A percentile compares a stretch with the other conserved stretches of the same genome.
Evolutionary conservation across 441 rosid genomes (phyloP).

Genomic region (Cnidoscolus chayamansa): DNA sequence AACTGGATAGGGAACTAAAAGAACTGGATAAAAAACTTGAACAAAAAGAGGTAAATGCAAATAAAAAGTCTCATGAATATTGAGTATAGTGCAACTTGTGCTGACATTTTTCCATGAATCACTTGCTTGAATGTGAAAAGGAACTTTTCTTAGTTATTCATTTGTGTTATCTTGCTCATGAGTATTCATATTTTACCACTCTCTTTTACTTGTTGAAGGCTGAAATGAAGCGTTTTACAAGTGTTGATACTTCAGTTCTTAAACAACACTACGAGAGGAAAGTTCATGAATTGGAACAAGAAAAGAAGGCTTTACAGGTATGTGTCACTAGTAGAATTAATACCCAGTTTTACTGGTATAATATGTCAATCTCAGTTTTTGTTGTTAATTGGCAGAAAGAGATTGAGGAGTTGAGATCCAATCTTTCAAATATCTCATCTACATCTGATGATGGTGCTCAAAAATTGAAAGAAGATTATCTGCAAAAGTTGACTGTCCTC

Average conservation of each 20-base stretch:
- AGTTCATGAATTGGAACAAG: slow-evolving; percentile 80
- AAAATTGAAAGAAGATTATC: slow-evolving; percentile 82
- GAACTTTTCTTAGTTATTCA: neutral
- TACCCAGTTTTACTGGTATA: slow-evolving; percentile 11
- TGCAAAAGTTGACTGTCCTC: slow-evolving; percentile 79
- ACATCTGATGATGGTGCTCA: slow-evolving; percentile 75
- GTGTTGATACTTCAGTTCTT: slow-evolving; percentile 74
- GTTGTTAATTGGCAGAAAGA: slow-evolving; percentile 66
- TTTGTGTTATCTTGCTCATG: neutral
- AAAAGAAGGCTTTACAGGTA: slow-evolving; percentile 79
- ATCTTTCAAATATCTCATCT: slow-evolving; percentile 71
- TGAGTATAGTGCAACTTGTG: neutral
- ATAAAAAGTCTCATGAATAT: neutral
- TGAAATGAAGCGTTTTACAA: slow-evolving; percentile 79
- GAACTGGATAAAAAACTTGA: slow-evolving; percentile 85
- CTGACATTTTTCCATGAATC: neutral
- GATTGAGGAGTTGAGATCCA: slow-evolving; percentile 69
- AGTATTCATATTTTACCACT: neutral
- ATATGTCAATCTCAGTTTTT: slow-evolving; percentile 9
- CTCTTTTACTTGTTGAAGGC: slow-evolving; percentile 50
- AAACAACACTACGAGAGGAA: slow-evolving; percentile 96
- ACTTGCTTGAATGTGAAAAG: neutral
- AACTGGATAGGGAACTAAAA: slow-evolving; percentile 78
- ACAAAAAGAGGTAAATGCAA: slow-evolving; percentile 70
- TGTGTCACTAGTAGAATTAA: slow-evolving; percentile 16